Base-by-base conservation (phyloP, 208 protist species). In the Leishmania martiniquensis region DNA sequence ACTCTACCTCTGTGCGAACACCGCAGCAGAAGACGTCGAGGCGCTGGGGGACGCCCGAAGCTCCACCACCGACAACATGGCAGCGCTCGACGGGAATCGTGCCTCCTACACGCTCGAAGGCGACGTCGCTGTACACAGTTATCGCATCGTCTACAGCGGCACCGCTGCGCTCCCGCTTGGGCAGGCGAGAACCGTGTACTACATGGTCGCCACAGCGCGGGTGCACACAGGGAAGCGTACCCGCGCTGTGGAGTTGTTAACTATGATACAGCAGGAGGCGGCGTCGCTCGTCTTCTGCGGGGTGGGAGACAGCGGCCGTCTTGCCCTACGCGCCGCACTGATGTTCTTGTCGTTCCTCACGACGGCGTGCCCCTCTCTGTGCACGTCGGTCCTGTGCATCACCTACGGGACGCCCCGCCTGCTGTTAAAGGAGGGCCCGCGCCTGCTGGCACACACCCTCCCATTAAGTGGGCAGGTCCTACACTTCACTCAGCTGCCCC, bases 211-310 rank as follows among this genome's bases (percentile, higher is more conserved):
- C 0, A 80, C 80, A 17, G 62, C 74, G 12, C 75, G 75, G 15
- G 62, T 57, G n/a, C 73, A 73, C 7, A 15, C 47, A 49, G 72
- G 29, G 17, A 75, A 29, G 81, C 85, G 66, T 74, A 77, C 70
- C 63, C 73, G 47, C 79, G 82, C 49, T 44, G 55, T 42, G 29
- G 77, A 85, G 42, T 15, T 88, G 32, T 47, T 81, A n/a, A 49
- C 62, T 5, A 32, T 85, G 7, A 42, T 94, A 15, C 69, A 83
- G 72, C 76, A 72, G 1, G 76, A 87, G 9, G 59, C 77, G 32
- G 83, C 85, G 20, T 83, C 72, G n/a, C 51, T 86, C 20, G 73
- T 94, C 15, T 88, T 94, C 42, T 91, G 88, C 59, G 90, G 90
- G 4, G 78, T 94, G 52, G 87, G 85, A 29, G 79, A 84, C 15